Evolutionary conservation across 768 basidiomycete genomes (phyloP).

Genomic region (Macrocybe gigantea): DNA sequence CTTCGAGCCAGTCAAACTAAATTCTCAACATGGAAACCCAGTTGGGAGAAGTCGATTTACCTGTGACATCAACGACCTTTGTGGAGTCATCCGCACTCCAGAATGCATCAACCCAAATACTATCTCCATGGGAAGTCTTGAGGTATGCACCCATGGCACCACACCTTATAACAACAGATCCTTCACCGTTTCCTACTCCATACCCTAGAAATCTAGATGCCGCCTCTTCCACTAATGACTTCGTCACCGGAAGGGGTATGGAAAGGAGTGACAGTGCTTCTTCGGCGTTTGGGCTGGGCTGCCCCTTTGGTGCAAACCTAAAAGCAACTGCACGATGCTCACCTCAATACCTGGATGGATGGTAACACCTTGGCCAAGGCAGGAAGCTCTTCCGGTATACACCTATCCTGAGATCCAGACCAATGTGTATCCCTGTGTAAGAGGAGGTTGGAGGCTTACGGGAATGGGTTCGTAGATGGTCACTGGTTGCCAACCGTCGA

Average conservation of each 20-base stretch:
- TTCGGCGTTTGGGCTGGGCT: slow-evolving; percentile 74
- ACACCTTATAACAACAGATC: slow-evolving; percentile 69
- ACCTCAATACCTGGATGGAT: slow-evolving; percentile 67
- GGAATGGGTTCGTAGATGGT: slow-evolving; percentile 86
- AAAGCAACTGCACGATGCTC: neutral
- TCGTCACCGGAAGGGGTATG: slow-evolving; percentile 40
- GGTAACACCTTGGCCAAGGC: slow-evolving; percentile 55
- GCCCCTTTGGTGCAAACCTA: neutral
- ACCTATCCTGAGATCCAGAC: slow-evolving; percentile 49
- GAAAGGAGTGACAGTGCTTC: slow-evolving; percentile 72
- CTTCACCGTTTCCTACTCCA: slow-evolving; percentile 47
- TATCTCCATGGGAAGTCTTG: slow-evolving; percentile 28
- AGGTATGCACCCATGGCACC: slow-evolving; percentile 71
- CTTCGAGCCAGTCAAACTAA: slow-evolving; percentile 27
- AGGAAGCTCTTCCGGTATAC: slow-evolving; percentile 74
- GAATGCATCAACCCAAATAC: slow-evolving; percentile 70
- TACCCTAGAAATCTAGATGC: slow-evolving; percentile 55
- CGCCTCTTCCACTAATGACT: slow-evolving; percentile 57
- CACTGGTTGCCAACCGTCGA: slow-evolving; percentile 56
- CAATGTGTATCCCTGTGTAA: neutral
- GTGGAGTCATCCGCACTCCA: slow-evolving; percentile 46
- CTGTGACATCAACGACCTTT: slow-evolving; percentile 78
- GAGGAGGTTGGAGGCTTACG: slow-evolving; percentile 33
- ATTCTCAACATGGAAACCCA: neutral
- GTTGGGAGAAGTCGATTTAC: slow-evolving; percentile 26